Conservation (phyloP, 345 rosid genomes). For the Noccaea bulbosa region DNA sequence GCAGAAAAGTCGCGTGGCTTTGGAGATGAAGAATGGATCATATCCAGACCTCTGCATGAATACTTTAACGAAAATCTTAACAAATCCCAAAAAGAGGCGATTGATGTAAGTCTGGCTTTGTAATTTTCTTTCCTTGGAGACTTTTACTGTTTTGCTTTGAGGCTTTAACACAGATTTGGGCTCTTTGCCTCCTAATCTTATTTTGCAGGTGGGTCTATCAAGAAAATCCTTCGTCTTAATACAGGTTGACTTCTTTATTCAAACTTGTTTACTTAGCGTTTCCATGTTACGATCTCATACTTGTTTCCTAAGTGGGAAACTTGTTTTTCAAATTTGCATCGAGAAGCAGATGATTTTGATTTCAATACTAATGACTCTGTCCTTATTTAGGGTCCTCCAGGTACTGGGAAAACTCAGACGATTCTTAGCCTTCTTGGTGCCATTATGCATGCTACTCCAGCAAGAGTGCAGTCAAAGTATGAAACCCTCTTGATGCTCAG, state of each 20-base stretch:
- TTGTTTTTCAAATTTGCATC: slow-evolving; percentile 13
- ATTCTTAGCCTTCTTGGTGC: slow-evolving; percentile 95
- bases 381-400: slow-evolving; percentile 90
- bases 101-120: slow-evolving; percentile 62
- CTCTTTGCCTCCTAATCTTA: slow-evolving; percentile 12
- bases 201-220: slow-evolving; percentile 84
- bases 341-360: slow-evolving; percentile 28
- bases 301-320: neutral
- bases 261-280: slow-evolving; percentile 20
- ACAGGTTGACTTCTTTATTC: slow-evolving; percentile 64
- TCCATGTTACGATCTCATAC: neutral
- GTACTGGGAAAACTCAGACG: slow-evolving; percentile 98
- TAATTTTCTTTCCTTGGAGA: neutral
- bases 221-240: slow-evolving; percentile 81
- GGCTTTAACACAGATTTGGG: slow-evolving; percentile 22
- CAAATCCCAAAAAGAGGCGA: slow-evolving; percentile 82
- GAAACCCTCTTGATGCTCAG: slow-evolving; percentile 10
- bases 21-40: slow-evolving; percentile 76
- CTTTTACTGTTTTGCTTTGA: slow-evolving; percentile 8
- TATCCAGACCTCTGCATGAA: slow-evolving; percentile 69
- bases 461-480: slow-evolving; percentile 71
- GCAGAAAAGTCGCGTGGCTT: slow-evolving; percentile 54
- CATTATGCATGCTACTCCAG: slow-evolving; percentile 94
- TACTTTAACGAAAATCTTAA: slow-evolving; percentile 68
- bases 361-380: slow-evolving; percentile 10